Base-by-base conservation (phyloP, 1,139 yeast species). In the Blastobotrys arbuscula region DNA sequence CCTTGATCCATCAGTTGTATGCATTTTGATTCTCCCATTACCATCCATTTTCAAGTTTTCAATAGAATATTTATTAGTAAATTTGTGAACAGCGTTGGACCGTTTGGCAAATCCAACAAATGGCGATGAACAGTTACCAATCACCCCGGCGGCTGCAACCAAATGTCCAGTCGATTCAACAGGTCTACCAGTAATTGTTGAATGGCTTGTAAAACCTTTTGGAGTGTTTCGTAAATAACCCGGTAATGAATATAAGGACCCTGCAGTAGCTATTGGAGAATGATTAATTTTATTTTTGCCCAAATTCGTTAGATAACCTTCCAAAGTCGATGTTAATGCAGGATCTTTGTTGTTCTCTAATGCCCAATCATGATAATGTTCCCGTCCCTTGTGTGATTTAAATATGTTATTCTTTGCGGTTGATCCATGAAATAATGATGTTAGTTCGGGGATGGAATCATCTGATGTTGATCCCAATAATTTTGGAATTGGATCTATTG, bases 191-290 rank as follows among this genome's bases (percentile, higher is more conserved):
- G 43, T 44, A 10, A 47, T 45, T 8, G 20, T 20, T 13, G 24
- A 15, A 9, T 30, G 40, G 28, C 43, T 43, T 19, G 51, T 45
- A 28, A 53, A 31, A 18, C 53, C 54, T 2, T 36, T 23, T 15
- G 59, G 58, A 8, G 53, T 42, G 43, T 49, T 56, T 40, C 26
- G 20, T n/a, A 57, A 41, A 6, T 45, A 35, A 3, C 61, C 61
- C 2, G 55, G 59, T 6, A 56, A 50, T 6, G 49, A n/a, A 42
- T 58, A 58, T n/a, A 42, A 38, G 23, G 54, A 45, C 5, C 61
- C 61, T 9, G 58, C 60, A 1, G 60, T 55, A 9, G 55, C 57
- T 2, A 55, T 39, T n/a, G 55, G 55, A 15, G 26, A 20, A 36
- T 19, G 7, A 24, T 36, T 24, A 5, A 36, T 9, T 19, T 12